A percentile compares a stretch with the other conserved stretches of the same genome.
These are phyloP conservation scores for Yamagishiella unicocca DNA, from an alignment of 139 green algal species.

Conservation along the genomic window DNA sequence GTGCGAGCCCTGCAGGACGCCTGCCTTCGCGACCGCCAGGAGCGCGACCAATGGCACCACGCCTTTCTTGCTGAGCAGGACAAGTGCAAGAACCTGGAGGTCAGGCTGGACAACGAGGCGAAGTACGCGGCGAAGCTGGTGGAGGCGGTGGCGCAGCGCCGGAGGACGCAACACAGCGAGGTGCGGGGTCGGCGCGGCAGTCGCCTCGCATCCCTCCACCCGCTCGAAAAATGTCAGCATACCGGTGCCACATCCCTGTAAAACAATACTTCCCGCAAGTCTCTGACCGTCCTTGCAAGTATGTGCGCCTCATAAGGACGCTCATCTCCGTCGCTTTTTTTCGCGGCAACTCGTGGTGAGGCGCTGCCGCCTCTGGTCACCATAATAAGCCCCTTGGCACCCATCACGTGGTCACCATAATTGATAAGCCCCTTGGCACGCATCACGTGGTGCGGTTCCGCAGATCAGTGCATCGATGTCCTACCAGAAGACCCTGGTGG, in stretches of 20 bases:
- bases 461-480: not conserved
- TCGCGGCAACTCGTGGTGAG: too few species aligned
- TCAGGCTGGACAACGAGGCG: not conserved
- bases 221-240: too few species aligned
- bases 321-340: too few species aligned
- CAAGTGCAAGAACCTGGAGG: not conserved
- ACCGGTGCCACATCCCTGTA: too few species aligned
- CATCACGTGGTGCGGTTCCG: not conserved
- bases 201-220: not conserved
- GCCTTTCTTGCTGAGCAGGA: not conserved
- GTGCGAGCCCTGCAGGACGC: slow-evolving; percentile 22
- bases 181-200: not conserved
- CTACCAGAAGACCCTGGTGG: slow-evolving; percentile 10
- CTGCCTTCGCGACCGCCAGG: slow-evolving; percentile 15
- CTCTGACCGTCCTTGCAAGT: too few species aligned
- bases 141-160: not conserved
- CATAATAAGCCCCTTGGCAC: too few species aligned
- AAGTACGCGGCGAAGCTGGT: not conserved
- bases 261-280: too few species aligned
- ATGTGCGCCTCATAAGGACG: too few species aligned
- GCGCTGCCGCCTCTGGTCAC: too few species aligned
- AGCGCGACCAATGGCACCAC: not conserved
- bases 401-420: too few species aligned
- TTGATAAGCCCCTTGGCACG: too few species aligned
- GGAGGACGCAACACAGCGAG: slow-evolving; percentile 18